Percentiles rank a stretch among this genome's conserved stretches.
These are phyloP conservation scores for Solidago caesia DNA, from an alignment of 129 eudicot species.

Conservation along the genomic window DNA sequence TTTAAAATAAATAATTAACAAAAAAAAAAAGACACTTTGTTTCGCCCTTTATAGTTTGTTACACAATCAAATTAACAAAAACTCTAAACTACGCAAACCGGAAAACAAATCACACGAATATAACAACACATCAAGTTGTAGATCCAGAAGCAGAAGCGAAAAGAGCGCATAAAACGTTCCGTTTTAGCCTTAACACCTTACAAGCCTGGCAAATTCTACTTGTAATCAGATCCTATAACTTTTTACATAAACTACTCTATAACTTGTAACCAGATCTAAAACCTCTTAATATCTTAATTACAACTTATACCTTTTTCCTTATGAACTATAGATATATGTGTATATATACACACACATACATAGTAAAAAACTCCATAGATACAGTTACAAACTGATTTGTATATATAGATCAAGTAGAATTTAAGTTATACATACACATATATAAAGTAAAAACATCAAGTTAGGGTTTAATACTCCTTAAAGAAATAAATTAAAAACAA, in stretches of 20 bases:
- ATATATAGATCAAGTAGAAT: no score
- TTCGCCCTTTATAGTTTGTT: slow-evolving; percentile 16
- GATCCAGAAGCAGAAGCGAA: slow-evolving; percentile 22
- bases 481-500: background rate
- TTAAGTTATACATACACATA: no score
- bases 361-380: no score
- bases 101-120: background rate
- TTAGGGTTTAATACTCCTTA: slow-evolving; percentile 14
- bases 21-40: slow-evolving; percentile 12
- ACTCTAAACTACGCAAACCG: background rate
- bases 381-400: no score
- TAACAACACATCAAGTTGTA: slow-evolving; percentile 10
- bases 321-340: no score
- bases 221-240: background rate
- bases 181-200: background rate
- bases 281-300: no score
- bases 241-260: background rate
- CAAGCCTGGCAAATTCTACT: background rate
- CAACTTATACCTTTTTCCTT: no score
- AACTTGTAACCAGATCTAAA: background rate
- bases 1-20: slow-evolving; percentile 14
- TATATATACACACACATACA: no score
- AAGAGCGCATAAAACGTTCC: background rate
- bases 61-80: no score
- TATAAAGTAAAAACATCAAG: background rate